Evolutionary conservation across 2,329 filamentous ascomycete genomes (phyloP).

Genomic region (Colletotrichum plurivorum): DNA sequence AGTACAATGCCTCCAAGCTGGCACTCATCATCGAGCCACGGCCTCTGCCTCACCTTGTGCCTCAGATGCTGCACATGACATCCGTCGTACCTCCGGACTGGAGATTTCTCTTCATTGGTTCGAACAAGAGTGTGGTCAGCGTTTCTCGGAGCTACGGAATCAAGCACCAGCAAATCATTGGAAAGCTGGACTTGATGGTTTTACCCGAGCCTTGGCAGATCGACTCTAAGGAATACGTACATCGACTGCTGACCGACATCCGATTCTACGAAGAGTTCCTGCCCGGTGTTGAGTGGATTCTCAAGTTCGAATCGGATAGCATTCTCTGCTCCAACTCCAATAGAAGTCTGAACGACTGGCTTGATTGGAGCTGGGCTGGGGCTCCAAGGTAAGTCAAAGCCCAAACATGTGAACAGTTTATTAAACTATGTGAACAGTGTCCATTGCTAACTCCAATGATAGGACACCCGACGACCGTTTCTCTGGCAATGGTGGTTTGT

Average conservation of each 20-base stretch:
- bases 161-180: conserved; percentile 63
- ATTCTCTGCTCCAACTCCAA: conserved; percentile 69
- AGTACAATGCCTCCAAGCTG: conserved; percentile 64
- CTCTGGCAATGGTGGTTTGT: conserved; percentile 68
- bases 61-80: conserved; percentile 66
- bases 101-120: conserved; percentile 68
- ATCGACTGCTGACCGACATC: conserved; percentile 62
- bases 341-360: conserved; percentile 66
- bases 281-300: conserved; percentile 65
- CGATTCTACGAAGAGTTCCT: conserved; percentile 68
- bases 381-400: conserved; percentile 58
- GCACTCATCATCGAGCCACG: conserved; percentile 67
- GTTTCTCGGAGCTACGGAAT: conserved; percentile 62
- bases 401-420: background rate
- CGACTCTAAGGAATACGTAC: conserved; percentile 62
- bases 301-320: conserved; percentile 69
- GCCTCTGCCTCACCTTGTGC: conserved; percentile 62
- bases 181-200: conserved; percentile 66
- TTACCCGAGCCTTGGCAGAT: conserved; percentile 64
- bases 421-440: background rate
- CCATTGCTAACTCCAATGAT: conserved; percentile 14
- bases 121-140: conserved; percentile 60
- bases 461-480: conserved; percentile 60
- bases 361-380: conserved; percentile 69
- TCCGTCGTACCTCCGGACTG: conserved; percentile 69